Base-by-base conservation (phyloP, 306 rosid genomes). In the Cucurbita moschata region DNA sequence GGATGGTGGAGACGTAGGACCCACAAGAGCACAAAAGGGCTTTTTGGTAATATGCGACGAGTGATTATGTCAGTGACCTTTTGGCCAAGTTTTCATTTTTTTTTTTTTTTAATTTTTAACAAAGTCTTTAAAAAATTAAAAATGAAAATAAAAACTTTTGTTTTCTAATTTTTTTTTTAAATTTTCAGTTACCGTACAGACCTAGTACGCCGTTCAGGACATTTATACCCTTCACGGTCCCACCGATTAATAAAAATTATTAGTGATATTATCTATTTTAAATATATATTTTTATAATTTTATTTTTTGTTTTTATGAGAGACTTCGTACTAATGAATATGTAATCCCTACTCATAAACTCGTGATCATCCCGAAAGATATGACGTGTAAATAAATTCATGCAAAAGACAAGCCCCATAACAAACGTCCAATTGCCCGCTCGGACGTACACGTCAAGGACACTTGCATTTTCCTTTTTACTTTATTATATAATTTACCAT, bases 1-100 rank as follows among this genome's bases (percentile, higher is more conserved):
- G 5, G 40, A 23, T 58, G 63, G 66, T 15, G 57, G 80, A 8
- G 50, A 7, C 5, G 53, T 26, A 70, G 75, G 80, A 26, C 78
- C 83, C 44, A 0, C 37, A 67, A 81, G 78, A 82, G 85, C 96
- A 89, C 90, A 44, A 37, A 75, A 73, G 87, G 86, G 61, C 54
- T 61, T 42, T 73, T 60, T 77, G 65, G 89, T 78, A 73, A 80
- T 74, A 30, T 76, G 66, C 0, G 12, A 7, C 5, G 5, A 65
- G 60, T 75, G 64, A 52, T 39, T 46, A 65, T 56, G 71, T 58
- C n/a, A 23, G 39, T 23, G 47, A 75, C 44, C 79, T 30, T 30
- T 40, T 63, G 51, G 51, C 4, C 37, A 12, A 46, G 13, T 66
- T 66, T 66, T 42, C 1, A 30, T 30, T 30, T 12, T 19, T 65